Percentiles rank a stretch among this genome's conserved stretches.
These are phyloP conservation scores for Flammula alnicola DNA, from an alignment of 1,284 basidiomycete species.

Conservation along the genomic window DNA sequence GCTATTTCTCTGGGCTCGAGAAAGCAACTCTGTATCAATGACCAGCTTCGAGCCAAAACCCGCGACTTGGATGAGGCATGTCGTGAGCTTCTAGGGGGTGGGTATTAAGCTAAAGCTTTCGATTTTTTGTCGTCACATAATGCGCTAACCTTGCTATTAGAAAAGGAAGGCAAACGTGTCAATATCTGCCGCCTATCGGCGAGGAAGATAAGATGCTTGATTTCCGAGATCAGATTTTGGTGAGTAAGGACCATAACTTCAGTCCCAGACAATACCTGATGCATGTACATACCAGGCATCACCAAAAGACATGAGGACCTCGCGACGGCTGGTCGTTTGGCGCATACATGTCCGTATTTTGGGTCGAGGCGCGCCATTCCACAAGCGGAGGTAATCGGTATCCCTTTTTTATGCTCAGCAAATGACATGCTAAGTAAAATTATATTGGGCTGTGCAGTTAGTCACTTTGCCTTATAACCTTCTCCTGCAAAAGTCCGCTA, in stretches of 20 bases:
- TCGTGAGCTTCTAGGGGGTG: constrained; percentile 84
- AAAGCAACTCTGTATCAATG: constrained; percentile 93
- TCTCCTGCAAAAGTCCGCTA: constrained; percentile 81
- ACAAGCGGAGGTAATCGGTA: constrained; percentile 87
- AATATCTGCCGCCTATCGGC: constrained; percentile 77
- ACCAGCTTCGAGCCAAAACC: constrained; percentile 65
- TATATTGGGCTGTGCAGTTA: constrained; percentile 62
- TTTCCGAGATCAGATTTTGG: constrained; percentile 88
- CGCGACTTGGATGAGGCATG: constrained; percentile 94
- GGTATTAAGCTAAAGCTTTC: constrained; percentile 15
- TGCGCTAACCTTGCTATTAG: constrained; percentile 35
- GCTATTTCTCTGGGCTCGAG: constrained; percentile 89
- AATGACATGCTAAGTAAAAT: neutral
- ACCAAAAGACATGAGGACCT: constrained; percentile 94
- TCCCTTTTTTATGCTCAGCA: neutral
- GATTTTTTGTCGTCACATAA: constrained; percentile 1
- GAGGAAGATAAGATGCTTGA: constrained; percentile 81
- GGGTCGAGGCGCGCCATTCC: constrained; percentile 86
- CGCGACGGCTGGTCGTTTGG: constrained; percentile 67
- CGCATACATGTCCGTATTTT: constrained; percentile 91
- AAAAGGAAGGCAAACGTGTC: constrained; percentile 75
- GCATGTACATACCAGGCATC: too few species aligned
- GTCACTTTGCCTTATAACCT: constrained; percentile 95
- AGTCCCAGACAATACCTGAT: too few species aligned
- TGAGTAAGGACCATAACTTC: constrained; percentile 38